Evolutionary conservation across 768 basidiomycete genomes (phyloP), one percentile per base, ranked within the genome.

Genomic region (Agaricus blazei): DNA sequence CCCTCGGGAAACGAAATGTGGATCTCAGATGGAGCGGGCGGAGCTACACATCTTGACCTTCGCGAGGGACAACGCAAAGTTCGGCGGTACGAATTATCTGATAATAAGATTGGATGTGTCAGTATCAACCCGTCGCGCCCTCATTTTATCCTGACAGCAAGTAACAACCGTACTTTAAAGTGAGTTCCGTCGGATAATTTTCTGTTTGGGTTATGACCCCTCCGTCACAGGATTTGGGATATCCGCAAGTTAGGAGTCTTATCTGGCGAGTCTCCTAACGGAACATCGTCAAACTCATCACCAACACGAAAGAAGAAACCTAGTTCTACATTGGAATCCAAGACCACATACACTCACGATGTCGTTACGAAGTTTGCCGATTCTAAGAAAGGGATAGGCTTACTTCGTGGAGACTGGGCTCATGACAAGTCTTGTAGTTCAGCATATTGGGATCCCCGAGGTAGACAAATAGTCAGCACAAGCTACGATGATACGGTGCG

Each of bases 381-480:
- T 4, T 78, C 85, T 7, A 75, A 75, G 58, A 66, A 69, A 31
- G 88, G 86, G 7, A 72, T 74, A 44, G 76, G 81, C 0, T 69
- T 72, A 19, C 68, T 90, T 28, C 82, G 87, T 4, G 86, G 75
- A 2, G 82, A 86, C 62, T 87, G 80, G 75, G 67, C 66, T 12
- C 91, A 93, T 63, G 78, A 81, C 54, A 88, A 89, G 65, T 87
- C 88, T 14, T 88, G 83, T 44, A 92, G 85, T 58, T 84, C 91
- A 14, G 91, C 88, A 0, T 92, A 87, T 61, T 93, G 91, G 91
- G 90, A 93, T 67, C 82, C 90, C 2, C 75, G 85, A 54, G 91
- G 91, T 3, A 79, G 87, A 27, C 75, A 81, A 50, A 84, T 93
- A 57, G 84, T 93, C 47, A 91, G 88, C 67, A 93, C 91, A 4